Conservation (phyloP, 2,329 filamentous ascomycete species). For the Trichophyton benhamiae region DNA sequence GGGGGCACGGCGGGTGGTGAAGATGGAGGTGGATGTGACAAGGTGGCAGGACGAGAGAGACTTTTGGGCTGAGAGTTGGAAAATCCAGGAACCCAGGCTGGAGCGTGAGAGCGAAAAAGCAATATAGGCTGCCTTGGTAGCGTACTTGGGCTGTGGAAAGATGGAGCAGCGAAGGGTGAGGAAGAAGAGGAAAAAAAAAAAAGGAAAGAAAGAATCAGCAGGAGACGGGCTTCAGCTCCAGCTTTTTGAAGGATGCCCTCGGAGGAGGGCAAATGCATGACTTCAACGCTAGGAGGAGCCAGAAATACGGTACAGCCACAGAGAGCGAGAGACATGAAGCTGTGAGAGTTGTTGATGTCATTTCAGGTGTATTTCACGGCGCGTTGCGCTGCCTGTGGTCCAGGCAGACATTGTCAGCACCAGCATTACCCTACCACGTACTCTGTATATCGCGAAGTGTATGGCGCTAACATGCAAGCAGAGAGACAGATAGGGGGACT, state of each 20-base stretch:
- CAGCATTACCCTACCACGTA: too few relatives aligned
- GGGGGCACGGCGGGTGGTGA: not conserved
- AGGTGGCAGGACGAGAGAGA: not conserved
- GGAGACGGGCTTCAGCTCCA: not conserved
- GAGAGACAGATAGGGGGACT: too few relatives aligned
- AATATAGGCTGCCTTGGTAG: not conserved
- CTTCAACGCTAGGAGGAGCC: not conserved
- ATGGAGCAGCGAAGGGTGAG: not conserved
- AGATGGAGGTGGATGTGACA: not conserved
- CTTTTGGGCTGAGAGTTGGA: not conserved
- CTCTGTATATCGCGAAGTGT: not conserved
- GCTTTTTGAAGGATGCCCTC: not conserved
- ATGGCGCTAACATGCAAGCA: not conserved
- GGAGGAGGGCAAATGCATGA: not conserved
- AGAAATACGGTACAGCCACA: not conserved
- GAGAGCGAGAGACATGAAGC: not conserved
- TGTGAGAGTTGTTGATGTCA: not conserved
- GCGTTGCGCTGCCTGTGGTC: too few relatives aligned
- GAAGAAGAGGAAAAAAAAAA: not conserved
- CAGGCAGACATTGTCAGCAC: too few relatives aligned
- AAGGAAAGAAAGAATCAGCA: not conserved
- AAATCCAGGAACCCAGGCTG: not conserved
- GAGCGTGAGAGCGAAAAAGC: not conserved
- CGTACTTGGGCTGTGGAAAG: too few relatives aligned
- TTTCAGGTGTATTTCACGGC: not conserved